Base-by-base conservation (phyloP, 2,329 filamentous ascomycete species). In the Lasiodiplodia citricola region DNA sequence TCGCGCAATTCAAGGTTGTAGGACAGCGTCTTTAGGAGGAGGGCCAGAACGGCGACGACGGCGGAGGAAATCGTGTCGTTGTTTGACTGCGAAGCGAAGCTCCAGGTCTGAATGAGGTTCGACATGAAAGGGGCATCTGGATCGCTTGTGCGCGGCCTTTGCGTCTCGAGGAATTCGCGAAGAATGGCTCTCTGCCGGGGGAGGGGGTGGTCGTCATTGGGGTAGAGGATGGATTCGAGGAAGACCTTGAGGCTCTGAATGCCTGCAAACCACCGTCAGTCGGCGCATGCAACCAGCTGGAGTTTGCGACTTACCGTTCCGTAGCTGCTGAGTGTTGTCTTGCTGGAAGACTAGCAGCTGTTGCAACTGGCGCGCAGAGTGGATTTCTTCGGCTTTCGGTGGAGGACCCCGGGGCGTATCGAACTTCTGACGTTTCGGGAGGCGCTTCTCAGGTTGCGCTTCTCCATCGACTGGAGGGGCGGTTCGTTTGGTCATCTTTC, bases 31-130 rank as follows among this genome's bases (percentile, higher is more conserved):
- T 91, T 93, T 44, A 98, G 83, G 56, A 98, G 86, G 23, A 97
- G 86, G 1, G 93, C 92, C 37, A 99, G 82, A 8, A 94, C 90
- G 1, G 95, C 92, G 1, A 92, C 90, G 3, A 96, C 89, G 8
- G 92, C 88, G 1, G 94, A 95, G 76, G 96, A 87, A 69, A 97
- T 83, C 67, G 89, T 87, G 69, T 97, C 94, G 73, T 94, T 91
- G 76, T 92, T 93, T 72, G 89, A 88, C 77, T 92, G 90, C 37
- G 89, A 89, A 4, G 92, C 94, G 81, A 92, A 94, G 58, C 89
- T 90, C 95, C 95, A 98, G 69, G 90, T 93, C 74, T 96, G 92
- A 81, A 96, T 92, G 50, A 98, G 82, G 74, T 97, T 93, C 2
- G 87, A 82, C 37, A 98, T 87, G 73, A 90, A 93, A 28, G 90